Base-by-base conservation (phyloP, 2,329 filamentous ascomycete genomes). In the Alternaria sp. region DNA sequence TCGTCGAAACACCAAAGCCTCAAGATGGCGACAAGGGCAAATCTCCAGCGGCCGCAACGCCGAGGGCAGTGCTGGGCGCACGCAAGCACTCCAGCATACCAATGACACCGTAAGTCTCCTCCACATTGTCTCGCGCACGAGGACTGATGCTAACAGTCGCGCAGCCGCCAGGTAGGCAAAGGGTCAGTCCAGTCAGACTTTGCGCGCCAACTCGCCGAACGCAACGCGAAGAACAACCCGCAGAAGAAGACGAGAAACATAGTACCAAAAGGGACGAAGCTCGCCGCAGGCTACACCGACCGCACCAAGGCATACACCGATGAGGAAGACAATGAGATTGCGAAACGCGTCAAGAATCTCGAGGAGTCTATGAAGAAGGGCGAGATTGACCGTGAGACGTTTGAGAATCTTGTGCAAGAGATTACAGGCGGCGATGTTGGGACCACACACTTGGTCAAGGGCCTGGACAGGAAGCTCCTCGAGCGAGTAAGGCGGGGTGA, bases 401-500 rank as follows among this genome's bases (percentile, higher is more conserved):
- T 96, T 75, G 89, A 94, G 70, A 88, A 86, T 69, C 78, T 94
- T 41, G 84, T 91, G 34, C 86, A 87, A 64, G 87, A 96, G 68
- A 92, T 97, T 56, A 83, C 92, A 1, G 94, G 93, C 4, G 94
- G 94, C 7, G 91, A 96, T 75, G 80, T 94, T 22, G 83, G 83
- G 14, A 92, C 88, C 69, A 96, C 93, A 14, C 93, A 97, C 83
- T 80, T 97, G 66, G 90, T 98, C 48, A 98, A 97, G 75, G 95
- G 95, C 0, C 80, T 99, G 51, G 95, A 99, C 79, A 91, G 93
- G 75, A 91, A 91, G 76, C 82, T 98, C 12, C 81, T 94, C 28
- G 87, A 91, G 76, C 84, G 89, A 66, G 85, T 91, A 61, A 85
- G 86, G 61, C 85, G 84, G 56, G 91, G 91, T 41, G 91, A 93